Evolutionary conservation across 768 basidiomycete genomes (phyloP).

Genomic region (Hortiboletus campestris): DNA sequence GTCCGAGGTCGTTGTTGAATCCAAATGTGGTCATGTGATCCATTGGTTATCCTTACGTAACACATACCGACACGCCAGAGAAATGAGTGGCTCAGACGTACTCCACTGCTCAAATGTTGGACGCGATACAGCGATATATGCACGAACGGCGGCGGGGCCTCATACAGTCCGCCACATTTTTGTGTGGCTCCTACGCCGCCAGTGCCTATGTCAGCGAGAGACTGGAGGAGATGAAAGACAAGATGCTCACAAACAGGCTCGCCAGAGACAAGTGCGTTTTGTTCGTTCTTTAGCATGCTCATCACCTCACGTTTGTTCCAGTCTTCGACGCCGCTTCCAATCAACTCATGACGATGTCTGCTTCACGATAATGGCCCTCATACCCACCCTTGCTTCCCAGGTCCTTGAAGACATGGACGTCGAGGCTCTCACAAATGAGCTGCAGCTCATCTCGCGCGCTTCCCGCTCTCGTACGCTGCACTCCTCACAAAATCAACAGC

Average conservation of each 20-base stretch:
- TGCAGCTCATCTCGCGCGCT: conserved; percentile 45
- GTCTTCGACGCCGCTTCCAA: conserved; percentile 68
- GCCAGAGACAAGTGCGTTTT: conserved; percentile 55
- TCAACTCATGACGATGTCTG: conserved; percentile 76
- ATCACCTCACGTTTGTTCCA: conserved; percentile 28
- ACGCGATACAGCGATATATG: conserved; percentile 45
- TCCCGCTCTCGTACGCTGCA: conserved; percentile 19
- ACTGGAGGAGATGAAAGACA: conserved; percentile 64
- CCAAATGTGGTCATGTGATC: conserved; percentile 3
- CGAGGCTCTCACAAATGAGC: conserved; percentile 60
- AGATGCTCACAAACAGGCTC: conserved; percentile 54
- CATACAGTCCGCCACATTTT: conserved; percentile 47
- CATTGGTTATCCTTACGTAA: conserved; percentile 9
- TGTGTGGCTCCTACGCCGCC: conserved; percentile 62
- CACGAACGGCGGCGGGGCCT: conserved; percentile 47
- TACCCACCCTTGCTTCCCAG: conserved; percentile 64
- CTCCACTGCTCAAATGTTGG: conserved; percentile 46
- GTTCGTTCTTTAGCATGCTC: background rate
- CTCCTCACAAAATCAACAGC: conserved; percentile 11
- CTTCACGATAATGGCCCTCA: conserved; percentile 69
- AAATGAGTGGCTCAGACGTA: background rate
- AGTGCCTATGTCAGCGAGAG: conserved; percentile 59
- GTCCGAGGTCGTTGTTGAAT: no score
- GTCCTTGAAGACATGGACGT: conserved; percentile 76
- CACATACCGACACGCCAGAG: background rate